Base-by-base conservation (phyloP, 164 flowering plant species). In the Litsea cubeba region DNA sequence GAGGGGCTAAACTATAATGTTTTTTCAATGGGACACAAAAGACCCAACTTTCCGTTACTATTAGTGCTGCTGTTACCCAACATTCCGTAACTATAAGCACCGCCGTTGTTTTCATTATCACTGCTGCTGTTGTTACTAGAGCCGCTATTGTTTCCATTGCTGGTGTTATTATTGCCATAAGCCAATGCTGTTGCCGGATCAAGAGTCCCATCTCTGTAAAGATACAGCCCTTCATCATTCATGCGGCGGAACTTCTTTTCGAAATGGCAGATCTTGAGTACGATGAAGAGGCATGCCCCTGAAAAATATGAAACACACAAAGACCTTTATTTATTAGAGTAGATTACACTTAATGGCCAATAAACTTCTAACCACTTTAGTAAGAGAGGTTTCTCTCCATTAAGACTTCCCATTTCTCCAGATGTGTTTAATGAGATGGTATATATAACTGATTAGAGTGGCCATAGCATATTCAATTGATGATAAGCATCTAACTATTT, bases 261-360 rank as follows among this genome's bases (percentile, higher is more conserved):
- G 12, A 73, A n/a, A 79, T 2, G 74, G 79, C 64, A 75, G 63
- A 40, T 88, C 91, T 50, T 72, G 26, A 1, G 57, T 10, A 50
- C 77, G 76, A 66, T 87, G 79, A 1, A 85, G 79, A 26, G 89
- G 88, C 89, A 88, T 82, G 22, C 87, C 89, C 82, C 91, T 88
- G 71, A 68, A 68, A 68, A 68, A 22, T 22, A 68, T 49, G 46
- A 40, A 40, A 40, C 11, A 40, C 35, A 67, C 69, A 67, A 67
- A 64, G 66, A 62, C 25, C 46, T 40, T 11, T 40, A 40, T 40
- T 40, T 5, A 40, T 40, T 40, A 40, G 46, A 40, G 1, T 40
- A 40, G 10, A 40, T 40, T 40, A 40, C 46, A 40, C 11, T 7
- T 40, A 40, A 40, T 40, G 8, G 46, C 46, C 46, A 40, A 40